Base-by-base conservation (phyloP, 805 yeast species). In the Helenozyma baotianmanensis region DNA sequence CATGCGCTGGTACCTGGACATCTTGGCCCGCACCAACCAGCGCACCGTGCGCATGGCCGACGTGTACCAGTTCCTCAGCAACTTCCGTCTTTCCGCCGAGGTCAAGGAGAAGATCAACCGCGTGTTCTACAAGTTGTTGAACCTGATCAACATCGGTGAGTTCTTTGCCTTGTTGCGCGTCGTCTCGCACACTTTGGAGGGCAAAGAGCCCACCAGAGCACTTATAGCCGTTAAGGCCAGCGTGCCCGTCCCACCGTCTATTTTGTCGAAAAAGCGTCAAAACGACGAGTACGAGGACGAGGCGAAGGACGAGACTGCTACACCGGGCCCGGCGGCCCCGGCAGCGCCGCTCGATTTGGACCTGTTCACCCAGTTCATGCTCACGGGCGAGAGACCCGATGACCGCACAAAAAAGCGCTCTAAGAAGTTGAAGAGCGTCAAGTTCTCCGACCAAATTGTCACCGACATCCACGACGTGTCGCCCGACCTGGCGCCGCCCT, bases 1-100 rank as follows among this genome's bases (percentile, higher is more conserved):
- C 57, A 74, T 90, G 46, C 68, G 96, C 44, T 90, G 98, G 98
- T 90, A 89, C 56, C 82, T 87, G 45, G 89, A 86, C 50, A 76
- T 90, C 21, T 72, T 83, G 23, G 70, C 83, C 27, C 73, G 89
- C 33, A 82, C 82, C 42, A 78, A 79, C 23, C 71, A 79, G 26
- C 70, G 80, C 39, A 61, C 84, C 21, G 78, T 90, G 6, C 69
- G 79, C 4, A 62, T 90, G 41, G 72, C 69, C 9, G 97, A 92
- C 54, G 84, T 86, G n/a, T 78, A 83, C 57, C 64, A 64, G 29
- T 90, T 90, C 54, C 64, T 92, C 38, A 68, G 71, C 47, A 89
- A 90, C 55, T 90, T 90, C 64, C 79, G 76, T 35, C 60, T 90
- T 10, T 50, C 78, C 2, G 69, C 68, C 1, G 48, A 55, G 2